Percentiles rank a stretch among this genome's conserved stretches.
Evolutionary conservation across 2,329 filamentous ascomycete genomes (phyloP).

Genomic region (Madurella mycetomatis): DNA sequence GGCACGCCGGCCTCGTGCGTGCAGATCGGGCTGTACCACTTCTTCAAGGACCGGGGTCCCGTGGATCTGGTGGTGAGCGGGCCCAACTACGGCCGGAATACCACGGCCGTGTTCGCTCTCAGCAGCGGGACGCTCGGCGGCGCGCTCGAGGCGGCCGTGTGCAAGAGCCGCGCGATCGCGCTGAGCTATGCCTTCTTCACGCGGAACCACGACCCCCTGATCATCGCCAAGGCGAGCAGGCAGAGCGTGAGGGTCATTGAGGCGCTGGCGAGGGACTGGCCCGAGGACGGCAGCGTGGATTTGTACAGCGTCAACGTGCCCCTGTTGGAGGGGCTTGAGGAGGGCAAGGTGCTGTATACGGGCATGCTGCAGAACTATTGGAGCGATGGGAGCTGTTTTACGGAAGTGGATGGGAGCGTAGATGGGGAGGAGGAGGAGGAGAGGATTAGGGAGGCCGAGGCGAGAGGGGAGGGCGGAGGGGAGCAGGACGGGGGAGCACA

Average conservation of each 20-base stretch:
- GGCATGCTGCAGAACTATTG: constrained; percentile 88
- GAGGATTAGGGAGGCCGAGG: constrained; percentile 63
- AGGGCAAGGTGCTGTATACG: constrained; percentile 73
- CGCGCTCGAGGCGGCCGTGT: constrained; percentile 72
- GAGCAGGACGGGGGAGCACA: constrained; percentile 25
- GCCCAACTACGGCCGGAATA: constrained; percentile 80
- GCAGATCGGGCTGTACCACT: constrained; percentile 77
- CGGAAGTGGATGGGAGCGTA: constrained; percentile 65
- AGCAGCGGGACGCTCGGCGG: constrained; percentile 74
- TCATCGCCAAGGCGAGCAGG: constrained; percentile 72
- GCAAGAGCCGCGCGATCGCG: constrained; percentile 67
- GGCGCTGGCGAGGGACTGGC: constrained; percentile 72
- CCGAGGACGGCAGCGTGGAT: constrained; percentile 60
- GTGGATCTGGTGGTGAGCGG: constrained; percentile 75
- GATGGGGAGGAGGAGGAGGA: constrained; percentile 68
- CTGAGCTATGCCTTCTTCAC: constrained; percentile 88
- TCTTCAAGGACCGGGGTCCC: constrained; percentile 66
- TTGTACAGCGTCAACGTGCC: constrained; percentile 93
- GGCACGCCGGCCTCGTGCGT: constrained; percentile 77
- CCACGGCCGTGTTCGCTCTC: constrained; percentile 72
- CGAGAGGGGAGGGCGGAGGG: constrained; percentile 36
- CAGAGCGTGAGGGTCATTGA: constrained; percentile 76
- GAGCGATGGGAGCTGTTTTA: constrained; percentile 78
- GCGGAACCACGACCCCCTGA: constrained; percentile 72
- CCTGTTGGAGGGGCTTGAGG: constrained; percentile 68